phyloP scores from a whole-genome alignment of 192 early-diverging fungal species.

The Umbelopsis vinacea region DNA sequence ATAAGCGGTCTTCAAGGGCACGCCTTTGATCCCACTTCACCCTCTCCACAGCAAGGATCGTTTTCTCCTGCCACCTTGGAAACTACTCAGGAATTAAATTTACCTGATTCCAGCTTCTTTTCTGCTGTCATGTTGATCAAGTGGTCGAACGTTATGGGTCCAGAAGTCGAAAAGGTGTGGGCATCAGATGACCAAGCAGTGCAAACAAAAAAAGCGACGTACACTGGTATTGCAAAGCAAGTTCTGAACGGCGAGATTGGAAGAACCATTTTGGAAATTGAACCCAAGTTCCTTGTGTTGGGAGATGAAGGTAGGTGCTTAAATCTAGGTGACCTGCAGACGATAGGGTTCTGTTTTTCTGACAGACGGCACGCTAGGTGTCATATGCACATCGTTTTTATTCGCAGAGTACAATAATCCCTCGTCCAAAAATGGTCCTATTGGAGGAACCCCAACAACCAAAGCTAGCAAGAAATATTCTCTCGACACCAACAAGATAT shows the following conservation, averaged over 20 bases:
- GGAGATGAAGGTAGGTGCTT: conserved; percentile 42
- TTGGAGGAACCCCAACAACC: background rate
- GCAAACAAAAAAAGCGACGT: conserved; percentile 41
- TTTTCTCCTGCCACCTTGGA: background rate
- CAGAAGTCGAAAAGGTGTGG: conserved; percentile 53
- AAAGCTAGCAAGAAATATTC: background rate
- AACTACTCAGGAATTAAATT: background rate
- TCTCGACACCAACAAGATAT: conserved; percentile 43
- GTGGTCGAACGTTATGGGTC: conserved; percentile 60
- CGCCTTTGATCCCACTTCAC: conserved; percentile 8
- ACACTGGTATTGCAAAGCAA: conserved; percentile 49
- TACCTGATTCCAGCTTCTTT: conserved; percentile 58
- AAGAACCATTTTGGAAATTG: conserved; percentile 39
- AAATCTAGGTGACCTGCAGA: background rate
- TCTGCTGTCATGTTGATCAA: conserved; percentile 54
- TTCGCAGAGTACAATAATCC: conserved; percentile 17
- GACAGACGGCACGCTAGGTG: background rate
- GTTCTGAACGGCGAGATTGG: conserved; percentile 59
- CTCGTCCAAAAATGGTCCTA: background rate
- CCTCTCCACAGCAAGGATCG: background rate
- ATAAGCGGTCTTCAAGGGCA: conserved; percentile 14
- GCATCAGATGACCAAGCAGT: conserved; percentile 23
- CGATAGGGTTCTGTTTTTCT: no score
- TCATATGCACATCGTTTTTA: conserved; percentile 38
- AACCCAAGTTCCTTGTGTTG: conserved; percentile 55